These are phyloP conservation scores for Leishmania tarentolae DNA, from an alignment of 208 protist genomes.

Conservation along the genomic window DNA sequence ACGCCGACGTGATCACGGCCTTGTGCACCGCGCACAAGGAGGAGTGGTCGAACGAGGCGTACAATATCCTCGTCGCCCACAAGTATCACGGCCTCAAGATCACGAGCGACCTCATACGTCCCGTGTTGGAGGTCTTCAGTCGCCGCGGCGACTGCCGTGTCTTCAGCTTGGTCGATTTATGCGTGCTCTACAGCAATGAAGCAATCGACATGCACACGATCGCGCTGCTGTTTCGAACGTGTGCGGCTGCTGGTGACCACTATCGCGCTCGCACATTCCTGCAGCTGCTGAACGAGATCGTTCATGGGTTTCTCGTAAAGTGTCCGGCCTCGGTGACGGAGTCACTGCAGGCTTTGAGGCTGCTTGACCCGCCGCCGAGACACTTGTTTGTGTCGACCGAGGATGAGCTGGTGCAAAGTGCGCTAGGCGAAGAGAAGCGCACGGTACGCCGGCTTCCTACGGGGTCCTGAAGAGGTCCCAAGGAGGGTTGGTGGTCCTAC, in stretches of 20 bases:
- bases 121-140: constrained; percentile 64
- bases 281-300: constrained; percentile 73
- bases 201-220: constrained; percentile 77
- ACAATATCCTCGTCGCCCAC: constrained; percentile 81
- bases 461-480: neutral
- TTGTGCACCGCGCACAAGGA: constrained; percentile 63
- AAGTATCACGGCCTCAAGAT: constrained; percentile 88
- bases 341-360: constrained; percentile 60
- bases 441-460: constrained; percentile 31
- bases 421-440: constrained; percentile 26
- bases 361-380: constrained; percentile 49
- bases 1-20: constrained; percentile 51
- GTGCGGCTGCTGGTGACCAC: constrained; percentile 75
- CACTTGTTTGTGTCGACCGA: constrained; percentile 66
- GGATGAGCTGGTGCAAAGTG: constrained; percentile 39
- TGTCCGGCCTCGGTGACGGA: constrained; percentile 53
- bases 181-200: constrained; percentile 80
- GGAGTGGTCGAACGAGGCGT: constrained; percentile 75
- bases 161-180: constrained; percentile 88
- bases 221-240: constrained; percentile 73
- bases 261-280: constrained; percentile 78
- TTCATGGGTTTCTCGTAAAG: constrained; percentile 80
- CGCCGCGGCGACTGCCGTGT: constrained; percentile 78
- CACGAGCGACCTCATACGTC: constrained; percentile 62
- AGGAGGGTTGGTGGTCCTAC: neutral